Conservation (phyloP, 75 land plant species). For the Selaginella tamariscina region DNA sequence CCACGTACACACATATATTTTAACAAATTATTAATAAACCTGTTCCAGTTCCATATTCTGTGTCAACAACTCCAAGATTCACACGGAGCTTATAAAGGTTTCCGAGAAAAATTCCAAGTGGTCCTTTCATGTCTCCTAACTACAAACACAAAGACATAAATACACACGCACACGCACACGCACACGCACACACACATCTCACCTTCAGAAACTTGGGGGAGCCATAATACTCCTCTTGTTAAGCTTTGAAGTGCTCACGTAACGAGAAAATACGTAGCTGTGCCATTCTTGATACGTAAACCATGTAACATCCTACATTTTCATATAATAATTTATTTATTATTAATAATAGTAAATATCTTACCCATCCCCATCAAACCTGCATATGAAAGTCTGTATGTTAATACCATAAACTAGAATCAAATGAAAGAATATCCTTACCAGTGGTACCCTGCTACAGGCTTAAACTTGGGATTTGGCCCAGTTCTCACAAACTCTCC, state of each 20-base stretch:
- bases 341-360: neutral
- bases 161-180: too few species aligned
- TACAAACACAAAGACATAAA: neutral
- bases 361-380: conserved; percentile 99
- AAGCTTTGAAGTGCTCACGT: conserved; percentile 26
- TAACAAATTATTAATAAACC: neutral
- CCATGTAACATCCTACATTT: conserved; percentile 39
- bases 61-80: neutral
- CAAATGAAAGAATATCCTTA: neutral
- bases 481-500: neutral
- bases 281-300: conserved; percentile 33
- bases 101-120: neutral
- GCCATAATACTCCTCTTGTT: conserved; percentile 34
- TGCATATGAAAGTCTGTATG: conserved; percentile 21
- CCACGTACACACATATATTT: neutral
- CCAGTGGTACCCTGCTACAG: neutral
- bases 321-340: neutral
- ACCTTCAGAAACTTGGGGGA: conserved; percentile 34
- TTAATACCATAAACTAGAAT: neutral
- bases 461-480: neutral
- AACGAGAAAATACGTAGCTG: conserved; percentile 31
- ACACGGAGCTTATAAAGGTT: neutral
- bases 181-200: too few species aligned
- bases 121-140: conserved; percentile 10
- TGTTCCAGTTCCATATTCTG: neutral